These are phyloP conservation scores for Saraca asoca DNA, from an alignment of 331 rosid species.

Conservation along the genomic window DNA sequence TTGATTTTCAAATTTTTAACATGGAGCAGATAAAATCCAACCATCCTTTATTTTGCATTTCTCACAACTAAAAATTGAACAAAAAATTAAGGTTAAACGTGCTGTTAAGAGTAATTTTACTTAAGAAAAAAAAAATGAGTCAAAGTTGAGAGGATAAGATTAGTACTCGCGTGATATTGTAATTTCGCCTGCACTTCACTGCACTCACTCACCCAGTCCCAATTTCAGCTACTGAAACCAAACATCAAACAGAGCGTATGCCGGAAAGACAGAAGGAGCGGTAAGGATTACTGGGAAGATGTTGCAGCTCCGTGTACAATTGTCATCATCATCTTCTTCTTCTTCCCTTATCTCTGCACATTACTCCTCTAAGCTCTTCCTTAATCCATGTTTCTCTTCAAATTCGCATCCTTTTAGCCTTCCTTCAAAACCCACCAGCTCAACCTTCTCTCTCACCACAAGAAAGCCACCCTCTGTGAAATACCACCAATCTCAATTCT, in stretches of 20 bases:
- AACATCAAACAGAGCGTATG: neutral
- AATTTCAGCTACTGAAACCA: neutral
- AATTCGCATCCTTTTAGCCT: conserved; percentile 27
- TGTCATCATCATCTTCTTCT: conserved; percentile 48
- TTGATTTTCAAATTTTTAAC: too few relatives aligned
- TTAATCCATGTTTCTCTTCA: conserved; percentile 25
- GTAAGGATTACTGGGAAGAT: conserved; percentile 34
- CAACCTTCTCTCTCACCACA: conserved; percentile 33
- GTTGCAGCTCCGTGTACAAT: conserved; percentile 53
- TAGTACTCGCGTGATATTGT: too few relatives aligned
- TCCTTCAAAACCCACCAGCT: conserved; percentile 31
- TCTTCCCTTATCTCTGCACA: conserved; percentile 27
- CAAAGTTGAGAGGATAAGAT: too few relatives aligned
- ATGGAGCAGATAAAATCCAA: too few relatives aligned
- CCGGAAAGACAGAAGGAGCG: conserved; percentile 20
- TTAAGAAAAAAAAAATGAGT: too few relatives aligned
- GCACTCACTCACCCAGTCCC: neutral
- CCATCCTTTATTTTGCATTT: too few relatives aligned
- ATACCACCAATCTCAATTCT: conserved; percentile 64
- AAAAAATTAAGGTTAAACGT: too few relatives aligned
- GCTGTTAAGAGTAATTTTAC: too few relatives aligned
- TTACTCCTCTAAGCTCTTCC: conserved; percentile 37
- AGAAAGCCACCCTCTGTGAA: conserved; percentile 39
- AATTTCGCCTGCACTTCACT: too few relatives aligned
- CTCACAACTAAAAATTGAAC: too few relatives aligned